Evolutionary conservation across 2,329 filamentous ascomycete species (phyloP).

Genomic region (Xylariaceae sp.): DNA sequence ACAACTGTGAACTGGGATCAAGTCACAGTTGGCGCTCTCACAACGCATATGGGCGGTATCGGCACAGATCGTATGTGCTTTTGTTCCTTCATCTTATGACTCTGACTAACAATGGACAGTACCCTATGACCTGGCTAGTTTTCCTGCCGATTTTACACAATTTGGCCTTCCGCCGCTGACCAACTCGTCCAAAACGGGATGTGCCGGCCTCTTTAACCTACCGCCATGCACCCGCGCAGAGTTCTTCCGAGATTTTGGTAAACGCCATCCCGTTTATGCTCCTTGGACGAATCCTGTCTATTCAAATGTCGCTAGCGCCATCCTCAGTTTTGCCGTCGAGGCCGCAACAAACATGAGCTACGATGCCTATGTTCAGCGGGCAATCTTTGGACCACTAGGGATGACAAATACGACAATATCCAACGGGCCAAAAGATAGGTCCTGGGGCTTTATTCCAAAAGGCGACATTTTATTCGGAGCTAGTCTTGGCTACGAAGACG

Average conservation of each 20-base stretch:
- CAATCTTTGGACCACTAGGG: slow-evolving; percentile 31
- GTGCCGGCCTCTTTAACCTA: slow-evolving; percentile 36
- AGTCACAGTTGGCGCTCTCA: slow-evolving; percentile 34
- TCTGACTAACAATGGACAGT: slow-evolving; percentile 29
- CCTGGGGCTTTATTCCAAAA: slow-evolving; percentile 36
- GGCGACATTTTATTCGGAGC: slow-evolving; percentile 35
- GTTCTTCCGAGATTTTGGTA: slow-evolving; percentile 40
- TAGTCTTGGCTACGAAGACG: slow-evolving; percentile 36
- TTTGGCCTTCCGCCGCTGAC: slow-evolving; percentile 33
- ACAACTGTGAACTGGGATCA: slow-evolving; percentile 37
- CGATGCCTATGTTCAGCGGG: slow-evolving; percentile 30
- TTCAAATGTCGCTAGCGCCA: slow-evolving; percentile 36
- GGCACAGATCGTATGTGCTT: slow-evolving; percentile 31
- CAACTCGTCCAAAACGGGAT: slow-evolving; percentile 32
- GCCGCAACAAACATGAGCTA: slow-evolving; percentile 35
- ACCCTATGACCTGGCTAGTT: slow-evolving; percentile 30
- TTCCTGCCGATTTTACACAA: slow-evolving; percentile 32
- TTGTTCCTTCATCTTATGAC: background rate
- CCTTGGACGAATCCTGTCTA: slow-evolving; percentile 38
- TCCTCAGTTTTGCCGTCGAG: slow-evolving; percentile 36
- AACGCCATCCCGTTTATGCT: slow-evolving; percentile 37
- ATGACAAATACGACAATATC: slow-evolving; percentile 39
- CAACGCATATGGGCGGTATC: slow-evolving; percentile 39
- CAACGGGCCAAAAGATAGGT: slow-evolving; percentile 25
- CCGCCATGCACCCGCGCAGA: slow-evolving; percentile 34